Base-by-base conservation (phyloP, 140 eudicot genomes). In the Eryngium alpinum region DNA sequence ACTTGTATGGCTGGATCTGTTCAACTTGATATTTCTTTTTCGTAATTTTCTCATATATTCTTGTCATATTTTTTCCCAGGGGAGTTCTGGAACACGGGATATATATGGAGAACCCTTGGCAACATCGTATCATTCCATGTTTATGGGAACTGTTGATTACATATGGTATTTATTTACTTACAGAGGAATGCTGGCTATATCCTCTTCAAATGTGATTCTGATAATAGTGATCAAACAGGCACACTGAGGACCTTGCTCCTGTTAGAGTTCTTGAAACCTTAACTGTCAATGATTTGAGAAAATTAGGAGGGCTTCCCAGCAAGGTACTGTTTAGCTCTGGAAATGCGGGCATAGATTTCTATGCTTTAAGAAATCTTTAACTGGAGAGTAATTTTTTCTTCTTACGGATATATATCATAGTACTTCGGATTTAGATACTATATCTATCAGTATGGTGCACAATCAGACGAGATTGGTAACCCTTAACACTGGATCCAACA, bases 81-180 rank as follows among this genome's bases (percentile, higher is more conserved):
- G 91, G 59, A 90, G 86, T 81, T 38, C 80, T 70, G 83, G 80
- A 79, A 85, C 94, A 10, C 87, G 97, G 85, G 96, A 90, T 89
- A 59, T 51, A 50, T 60, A 46, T 80, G 96, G 94, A 82, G 96
- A 92, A 87, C 97, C 96, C 32, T 87, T 87, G 77, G 97, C 85
- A 59, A 92, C 94, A 62, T 83, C 96, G 33, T 89, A 76, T 75
- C 97, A 92, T 66, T 86, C 92, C 71, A 85, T 62, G 83, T 92
- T 90, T 83, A 79, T 84, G 89, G 96, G 96, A 79, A 93, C 94
- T 62, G 96, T 93, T 84, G 96, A 93, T 81, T 88, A 91, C 75
- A 91, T 91, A 74, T 93, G 97, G 96, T 91, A 91, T 59, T 5
- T 73, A 71, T 33, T 71, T 18, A 71, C 6, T 49, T 12, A 10